A percentile compares a stretch with the other conserved stretches of the same genome.
Evolutionary conservation across 371 early-diverging fungal species (phyloP).

Genomic region (Smittium culicis): DNA sequence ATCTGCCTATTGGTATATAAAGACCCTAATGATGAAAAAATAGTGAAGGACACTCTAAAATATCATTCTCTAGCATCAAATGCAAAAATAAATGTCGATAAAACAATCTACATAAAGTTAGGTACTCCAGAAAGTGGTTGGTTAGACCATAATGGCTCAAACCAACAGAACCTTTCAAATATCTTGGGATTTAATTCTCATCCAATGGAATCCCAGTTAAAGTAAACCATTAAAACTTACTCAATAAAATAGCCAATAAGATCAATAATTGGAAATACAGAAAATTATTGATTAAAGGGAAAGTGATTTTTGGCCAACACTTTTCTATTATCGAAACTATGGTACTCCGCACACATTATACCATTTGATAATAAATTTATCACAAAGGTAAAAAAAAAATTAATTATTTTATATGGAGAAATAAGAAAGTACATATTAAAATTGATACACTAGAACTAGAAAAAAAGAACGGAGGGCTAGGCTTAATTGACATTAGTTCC

Average conservation of each 20-base stretch:
- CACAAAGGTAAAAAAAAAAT: background rate
- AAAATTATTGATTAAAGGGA: background rate
- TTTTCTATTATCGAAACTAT: background rate
- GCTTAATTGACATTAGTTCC: background rate
- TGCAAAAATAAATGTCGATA: background rate
- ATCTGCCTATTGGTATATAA: background rate
- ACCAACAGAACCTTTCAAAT: background rate
- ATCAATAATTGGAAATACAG: background rate
- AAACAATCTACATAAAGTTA: background rate
- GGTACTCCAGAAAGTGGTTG: background rate
- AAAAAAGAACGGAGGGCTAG: background rate
- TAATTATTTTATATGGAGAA: background rate
- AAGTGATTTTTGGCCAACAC: background rate
- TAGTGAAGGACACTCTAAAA: background rate
- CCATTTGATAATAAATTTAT: background rate
- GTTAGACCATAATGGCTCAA: background rate
- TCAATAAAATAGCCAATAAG: background rate
- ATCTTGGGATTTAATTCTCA: background rate
- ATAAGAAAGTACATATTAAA: background rate
- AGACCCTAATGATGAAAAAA: background rate
- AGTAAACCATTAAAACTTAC: background rate
- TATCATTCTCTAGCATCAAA: background rate
- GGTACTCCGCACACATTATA: background rate
- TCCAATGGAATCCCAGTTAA: background rate
- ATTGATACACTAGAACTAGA: background rate